Conservation (phyloP, 441 rosid genomes). For the Adansonia grandidieri region DNA sequence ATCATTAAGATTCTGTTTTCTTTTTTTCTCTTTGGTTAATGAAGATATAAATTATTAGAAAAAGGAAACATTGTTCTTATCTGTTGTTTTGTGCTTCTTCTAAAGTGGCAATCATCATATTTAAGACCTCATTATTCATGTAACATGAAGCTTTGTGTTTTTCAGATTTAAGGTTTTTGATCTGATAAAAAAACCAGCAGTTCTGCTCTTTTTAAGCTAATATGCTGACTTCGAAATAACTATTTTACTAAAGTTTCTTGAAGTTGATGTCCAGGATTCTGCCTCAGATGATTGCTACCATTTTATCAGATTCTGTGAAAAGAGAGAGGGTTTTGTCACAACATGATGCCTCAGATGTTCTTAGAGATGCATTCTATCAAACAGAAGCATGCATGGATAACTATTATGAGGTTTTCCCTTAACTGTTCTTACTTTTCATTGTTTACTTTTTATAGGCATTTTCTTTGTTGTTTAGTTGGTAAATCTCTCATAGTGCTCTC, state of each 20-base stretch:
- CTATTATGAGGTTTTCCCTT: conserved; percentile 70
- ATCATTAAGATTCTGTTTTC: background rate
- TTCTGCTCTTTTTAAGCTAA: conserved; percentile 12
- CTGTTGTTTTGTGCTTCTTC: background rate
- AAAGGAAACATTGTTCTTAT: background rate
- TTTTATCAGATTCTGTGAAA: conserved; percentile 69
- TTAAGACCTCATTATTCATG: background rate
- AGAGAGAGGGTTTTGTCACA: conserved; percentile 71
- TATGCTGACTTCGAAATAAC: conserved; percentile 7
- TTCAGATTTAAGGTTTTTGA: conserved; percentile 4
- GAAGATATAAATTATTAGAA: background rate
- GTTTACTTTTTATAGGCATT: conserved; percentile 16
- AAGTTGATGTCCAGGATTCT: conserved; percentile 59
- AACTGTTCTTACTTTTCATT: conserved; percentile 23
- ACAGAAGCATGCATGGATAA: conserved; percentile 83
- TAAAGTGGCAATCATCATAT: background rate
- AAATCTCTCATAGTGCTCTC: background rate
- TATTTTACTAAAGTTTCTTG: conserved; percentile 16
- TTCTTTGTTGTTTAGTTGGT: background rate
- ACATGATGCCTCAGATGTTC: conserved; percentile 83
- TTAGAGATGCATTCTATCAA: conserved; percentile 68
- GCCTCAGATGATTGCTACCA: conserved; percentile 72
- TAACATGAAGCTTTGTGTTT: background rate
- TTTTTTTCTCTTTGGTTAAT: background rate
- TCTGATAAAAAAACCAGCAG: conserved; percentile 10